phyloP scores from a whole-genome alignment of 371 early-diverging fungal species.

The Entomophthora muscae region DNA sequence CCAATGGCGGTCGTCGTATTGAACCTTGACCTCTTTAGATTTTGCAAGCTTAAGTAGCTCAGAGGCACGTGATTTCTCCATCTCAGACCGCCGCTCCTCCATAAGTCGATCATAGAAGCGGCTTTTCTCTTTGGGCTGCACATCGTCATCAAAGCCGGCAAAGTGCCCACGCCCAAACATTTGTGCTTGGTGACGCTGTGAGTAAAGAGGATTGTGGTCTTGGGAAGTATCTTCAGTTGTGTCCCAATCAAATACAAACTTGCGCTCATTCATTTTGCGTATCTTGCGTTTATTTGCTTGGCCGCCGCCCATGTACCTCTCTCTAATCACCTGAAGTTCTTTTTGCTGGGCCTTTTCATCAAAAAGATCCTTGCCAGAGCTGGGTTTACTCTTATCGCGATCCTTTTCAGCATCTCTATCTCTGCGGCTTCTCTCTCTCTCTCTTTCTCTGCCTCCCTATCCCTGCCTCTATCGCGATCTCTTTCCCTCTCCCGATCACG shows the following conservation, averaged over 20 bases:
- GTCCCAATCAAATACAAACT: conserved; percentile 96
- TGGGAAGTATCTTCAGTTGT: conserved; percentile 85
- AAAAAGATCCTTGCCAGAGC: conserved; percentile 3
- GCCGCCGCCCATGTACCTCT: conserved; percentile 72
- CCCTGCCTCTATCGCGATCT: neutral
- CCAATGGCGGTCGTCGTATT: conserved; percentile 89
- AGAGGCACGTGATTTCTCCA: conserved; percentile 41
- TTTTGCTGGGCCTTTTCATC: conserved; percentile 16
- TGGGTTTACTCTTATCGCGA: neutral
- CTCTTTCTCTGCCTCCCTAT: neutral
- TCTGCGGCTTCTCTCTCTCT: neutral
- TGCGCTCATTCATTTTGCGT: conserved; percentile 72
- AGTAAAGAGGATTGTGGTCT: conserved; percentile 80
- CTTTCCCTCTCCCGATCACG: conserved; percentile 14
- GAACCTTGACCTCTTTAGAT: neutral
- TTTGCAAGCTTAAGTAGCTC: neutral
- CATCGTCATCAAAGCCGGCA: conserved; percentile 75
- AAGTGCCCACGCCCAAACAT: conserved; percentile 85
- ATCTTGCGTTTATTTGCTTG: conserved; percentile 55
- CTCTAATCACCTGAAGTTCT: conserved; percentile 25
- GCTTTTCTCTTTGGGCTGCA: conserved; percentile 32
- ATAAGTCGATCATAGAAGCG: conserved; percentile 49
- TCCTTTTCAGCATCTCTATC: neutral
- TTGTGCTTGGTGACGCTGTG: conserved; percentile 54
- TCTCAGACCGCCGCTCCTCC: conserved; percentile 41